These are phyloP conservation scores for Salix purpurea DNA, from an alignment of 345 rosid species.

Conservation along the genomic window DNA sequence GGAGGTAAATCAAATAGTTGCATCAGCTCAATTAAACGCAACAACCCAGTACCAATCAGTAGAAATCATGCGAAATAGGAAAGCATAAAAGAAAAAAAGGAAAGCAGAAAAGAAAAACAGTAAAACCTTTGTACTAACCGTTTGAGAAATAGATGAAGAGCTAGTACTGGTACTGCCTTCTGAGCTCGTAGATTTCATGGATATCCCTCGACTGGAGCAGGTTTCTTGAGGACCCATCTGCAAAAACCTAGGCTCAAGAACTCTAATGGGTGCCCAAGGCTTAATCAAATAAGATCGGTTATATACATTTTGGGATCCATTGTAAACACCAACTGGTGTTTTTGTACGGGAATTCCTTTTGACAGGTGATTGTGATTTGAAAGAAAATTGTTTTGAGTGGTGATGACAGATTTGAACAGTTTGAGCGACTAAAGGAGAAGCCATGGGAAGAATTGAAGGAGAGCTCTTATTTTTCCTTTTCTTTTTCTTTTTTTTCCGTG, in stretches of 20 bases:
- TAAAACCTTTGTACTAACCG: constrained; percentile 23
- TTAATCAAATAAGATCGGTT: constrained; percentile 9
- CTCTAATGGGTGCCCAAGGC: not conserved
- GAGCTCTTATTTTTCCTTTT: not conserved
- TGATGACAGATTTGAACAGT: constrained; percentile 20
- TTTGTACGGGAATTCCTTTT: not conserved
- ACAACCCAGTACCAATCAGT: not conserved
- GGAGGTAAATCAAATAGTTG: not conserved
- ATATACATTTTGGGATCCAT: constrained; percentile 8
- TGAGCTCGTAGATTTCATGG: constrained; percentile 36
- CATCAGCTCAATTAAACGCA: no score
- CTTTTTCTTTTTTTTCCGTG: not conserved
- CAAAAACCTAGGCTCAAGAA: constrained; percentile 29
- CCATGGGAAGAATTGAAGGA: constrained; percentile 32
- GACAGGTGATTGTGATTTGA: constrained; percentile 4
- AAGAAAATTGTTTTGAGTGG: constrained; percentile 18
- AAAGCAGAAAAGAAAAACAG: not conserved
- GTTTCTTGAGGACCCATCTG: constrained; percentile 35
- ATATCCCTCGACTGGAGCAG: constrained; percentile 24
- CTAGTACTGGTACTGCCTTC: constrained; percentile 38
- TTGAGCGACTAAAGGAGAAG: constrained; percentile 33
- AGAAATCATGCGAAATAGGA: not conserved
- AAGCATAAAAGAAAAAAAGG: not conserved
- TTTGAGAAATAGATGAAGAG: constrained; percentile 43
- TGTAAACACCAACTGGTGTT: constrained; percentile 8